Evolutionary conservation across 768 basidiomycete species (phyloP), one percentile per base, ranked within the genome.

Genomic region (Cubamyces sp.): DNA sequence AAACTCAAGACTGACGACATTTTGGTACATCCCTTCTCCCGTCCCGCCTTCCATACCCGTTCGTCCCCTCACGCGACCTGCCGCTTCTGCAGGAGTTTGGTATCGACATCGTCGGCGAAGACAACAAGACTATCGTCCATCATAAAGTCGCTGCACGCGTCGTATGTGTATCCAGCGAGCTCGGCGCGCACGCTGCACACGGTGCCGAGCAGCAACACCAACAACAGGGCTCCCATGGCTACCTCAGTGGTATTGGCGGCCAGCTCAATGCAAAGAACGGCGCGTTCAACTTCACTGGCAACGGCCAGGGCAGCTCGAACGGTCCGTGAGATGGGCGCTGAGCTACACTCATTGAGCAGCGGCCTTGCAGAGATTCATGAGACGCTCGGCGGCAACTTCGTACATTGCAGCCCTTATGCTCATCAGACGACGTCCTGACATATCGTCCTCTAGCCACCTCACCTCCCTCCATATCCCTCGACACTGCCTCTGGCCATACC

Each of bases 81-180:
- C 21, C 58, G 8, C 34, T 34, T 28, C 26, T 23, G 5, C 59
- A 96, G 95, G 96, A 98, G 88, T 98, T 97, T 74, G 97, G 97
- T 59, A 99, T 98, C 70, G 97, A 98, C 78, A 99, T 99, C 64
- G 92, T 97, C 56, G 92, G 93, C 64, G 97, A 99, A 71, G 97
- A 99, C 80, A 97, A 96, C 81, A 92, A 92, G 76, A 96, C 93
- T 1, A 95, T 98, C 60, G 88, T 98, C 51, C 97, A 99, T 76
- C 96, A 98, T 79, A 98, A 99, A 75, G 97, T 98, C 55, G 94
- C 97, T 11, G 95, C 96, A 5, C 91, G 93, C 28, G 94, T 95
- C 39, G 84, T 92, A 54, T 95, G 96, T 68, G 85, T 98, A 4
- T 88, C 96, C 67, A 85, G 82, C 0, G 88, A 94, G 43, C 91